phyloP scores from a whole-genome alignment of 2,329 filamentous ascomycete genomes.

The Colletotrichum australisinense region DNA sequence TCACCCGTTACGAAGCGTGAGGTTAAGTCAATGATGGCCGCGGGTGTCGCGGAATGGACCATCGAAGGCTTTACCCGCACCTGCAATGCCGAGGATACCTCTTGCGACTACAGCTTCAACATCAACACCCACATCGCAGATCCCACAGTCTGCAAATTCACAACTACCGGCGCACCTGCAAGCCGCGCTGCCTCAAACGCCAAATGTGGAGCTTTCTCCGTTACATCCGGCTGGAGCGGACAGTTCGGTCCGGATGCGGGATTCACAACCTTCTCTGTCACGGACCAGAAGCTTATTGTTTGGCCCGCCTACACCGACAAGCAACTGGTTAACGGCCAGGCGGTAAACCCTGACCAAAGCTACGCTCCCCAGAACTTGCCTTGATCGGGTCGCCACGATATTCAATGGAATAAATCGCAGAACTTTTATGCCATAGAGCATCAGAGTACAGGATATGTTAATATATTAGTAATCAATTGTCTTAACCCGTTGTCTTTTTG shows the following conservation, averaged over 20 bases:
- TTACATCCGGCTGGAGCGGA: conserved; percentile 66
- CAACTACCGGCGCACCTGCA: conserved; percentile 51
- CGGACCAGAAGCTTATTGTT: conserved; percentile 58
- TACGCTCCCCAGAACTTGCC: conserved; percentile 48
- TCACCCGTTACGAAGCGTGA: conserved; percentile 23
- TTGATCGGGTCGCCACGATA: background rate
- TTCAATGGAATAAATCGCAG: too few species aligned
- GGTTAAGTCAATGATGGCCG: conserved; percentile 52
- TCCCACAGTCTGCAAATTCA: conserved; percentile 51
- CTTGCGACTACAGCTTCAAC: conserved; percentile 57
- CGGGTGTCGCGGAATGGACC: conserved; percentile 52
- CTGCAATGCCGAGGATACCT: conserved; percentile 51
- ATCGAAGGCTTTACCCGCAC: conserved; percentile 52
- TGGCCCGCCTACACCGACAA: conserved; percentile 66
- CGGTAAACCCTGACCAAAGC: conserved; percentile 61
- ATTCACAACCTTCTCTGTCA: conserved; percentile 65
- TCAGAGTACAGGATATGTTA: background rate
- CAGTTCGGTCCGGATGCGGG: conserved; percentile 63
- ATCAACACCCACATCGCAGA: conserved; percentile 50
- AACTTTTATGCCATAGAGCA: background rate
- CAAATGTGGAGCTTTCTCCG: conserved; percentile 60
- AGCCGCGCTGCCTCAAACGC: conserved; percentile 51
- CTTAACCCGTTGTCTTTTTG: background rate
- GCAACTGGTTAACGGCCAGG: conserved; percentile 55
- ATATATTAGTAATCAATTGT: background rate